Evolutionary conservation across 1,139 yeast genomes (phyloP), one percentile per base, ranked within the genome.

Genomic region (Kodamaea sp.): DNA sequence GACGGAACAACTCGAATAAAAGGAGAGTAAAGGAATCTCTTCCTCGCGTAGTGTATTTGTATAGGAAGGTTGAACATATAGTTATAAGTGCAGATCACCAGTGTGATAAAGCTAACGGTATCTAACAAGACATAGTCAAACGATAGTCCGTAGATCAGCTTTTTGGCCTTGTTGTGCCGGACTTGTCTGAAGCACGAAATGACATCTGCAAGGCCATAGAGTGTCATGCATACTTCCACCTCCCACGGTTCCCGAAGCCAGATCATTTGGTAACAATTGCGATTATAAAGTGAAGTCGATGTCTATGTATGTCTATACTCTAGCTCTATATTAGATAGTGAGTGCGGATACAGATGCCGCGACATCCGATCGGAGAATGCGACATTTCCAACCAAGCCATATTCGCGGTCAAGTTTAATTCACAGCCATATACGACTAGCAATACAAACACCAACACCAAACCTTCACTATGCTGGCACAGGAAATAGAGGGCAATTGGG

Each of bases 401-500:
- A 9, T 14, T n/a, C 24, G 11, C 11, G 4, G 14, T 11, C 12
- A 11, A 7, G 14, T 22, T 12, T 14, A 22, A 14, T 22, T 14
- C 24, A n/a, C 24, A 7, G 4, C 12, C 10, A 8, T 5, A n/a
- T 8, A 12, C 21, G 21, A 18, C 21, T 18, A 7, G 6, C 26
- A 14, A 24, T 11, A 7, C 14, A 12, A 7, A 24, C 26, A 24
- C 15, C 24, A 22, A 7, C 26, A 24, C 16, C 26, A 24, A 14
- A 24, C 26, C 9, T 16, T 8, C 11, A 13, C 15, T 15, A 28
- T 28, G 31, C 31, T 22, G 24, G 31, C 27, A 13, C 32, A 29
- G 22, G 39, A 36, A 15, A 25, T 36, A 18, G 40, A 33, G 29
- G 81, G 85, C 1, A 74, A 78, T 49, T 83, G 90, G 90, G 85